These are phyloP conservation scores for Monosporascus sp. DNA, from an alignment of 2,329 filamentous ascomycete genomes.

Conservation along the genomic window DNA sequence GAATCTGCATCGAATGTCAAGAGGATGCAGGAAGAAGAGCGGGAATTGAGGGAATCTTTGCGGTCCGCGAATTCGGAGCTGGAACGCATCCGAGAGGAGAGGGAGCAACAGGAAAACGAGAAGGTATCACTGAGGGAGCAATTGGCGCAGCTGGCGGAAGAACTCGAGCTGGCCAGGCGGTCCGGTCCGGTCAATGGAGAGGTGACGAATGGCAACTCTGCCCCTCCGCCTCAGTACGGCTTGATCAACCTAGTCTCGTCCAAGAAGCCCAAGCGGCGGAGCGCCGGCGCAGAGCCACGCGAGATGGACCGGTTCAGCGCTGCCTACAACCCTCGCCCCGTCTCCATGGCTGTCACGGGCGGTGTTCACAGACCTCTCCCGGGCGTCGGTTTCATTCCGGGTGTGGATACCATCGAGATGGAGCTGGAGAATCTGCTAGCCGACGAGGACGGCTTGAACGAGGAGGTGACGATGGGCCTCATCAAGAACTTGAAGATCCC, in stretches of 20 bases:
- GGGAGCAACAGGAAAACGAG: conserved; percentile 74
- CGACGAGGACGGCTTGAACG: conserved; percentile 92
- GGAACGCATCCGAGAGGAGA: conserved; percentile 69
- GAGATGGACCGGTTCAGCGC: conserved; percentile 86
- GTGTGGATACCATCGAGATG: conserved; percentile 85
- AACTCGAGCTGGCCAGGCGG: conserved; percentile 81
- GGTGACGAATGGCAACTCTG: conserved; percentile 56
- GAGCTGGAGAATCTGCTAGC: conserved; percentile 91
- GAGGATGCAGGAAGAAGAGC: conserved; percentile 90
- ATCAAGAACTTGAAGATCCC: conserved; percentile 97
- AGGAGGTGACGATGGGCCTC: conserved; percentile 92
- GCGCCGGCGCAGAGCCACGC: conserved; percentile 79
- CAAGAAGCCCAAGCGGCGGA: conserved; percentile 94
- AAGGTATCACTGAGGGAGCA: conserved; percentile 83
- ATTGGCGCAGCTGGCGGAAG: conserved; percentile 83
- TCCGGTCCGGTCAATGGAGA: conserved; percentile 68
- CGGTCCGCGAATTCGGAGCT: conserved; percentile 75
- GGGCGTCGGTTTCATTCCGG: conserved; percentile 71
- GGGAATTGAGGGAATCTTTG: conserved; percentile 75
- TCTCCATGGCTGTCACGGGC: conserved; percentile 84
- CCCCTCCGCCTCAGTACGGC: conserved; percentile 58
- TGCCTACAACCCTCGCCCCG: conserved; percentile 88
- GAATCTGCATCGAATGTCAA: conserved; percentile 89
- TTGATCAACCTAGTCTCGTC: conserved; percentile 95
- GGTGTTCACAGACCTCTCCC: conserved; percentile 63